Evolutionary conservation across 2,329 filamentous ascomycete species (phyloP).

Genomic region (Cladorrhinum sp.): DNA sequence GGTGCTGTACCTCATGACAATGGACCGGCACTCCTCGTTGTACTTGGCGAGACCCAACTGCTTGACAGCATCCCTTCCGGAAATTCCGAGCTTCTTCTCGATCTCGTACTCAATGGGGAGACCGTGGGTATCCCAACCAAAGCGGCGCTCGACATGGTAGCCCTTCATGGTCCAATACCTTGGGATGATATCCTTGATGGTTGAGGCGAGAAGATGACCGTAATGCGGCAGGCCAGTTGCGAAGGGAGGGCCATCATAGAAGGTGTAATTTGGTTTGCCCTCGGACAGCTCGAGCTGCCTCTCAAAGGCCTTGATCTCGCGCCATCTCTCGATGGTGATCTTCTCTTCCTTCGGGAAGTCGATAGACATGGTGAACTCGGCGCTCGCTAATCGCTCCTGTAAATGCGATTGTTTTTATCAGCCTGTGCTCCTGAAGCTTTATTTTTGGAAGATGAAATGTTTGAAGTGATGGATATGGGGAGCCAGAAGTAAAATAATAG

Average conservation of each 20-base stretch:
- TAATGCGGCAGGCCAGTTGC: constrained; percentile 58
- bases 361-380: constrained; percentile 65
- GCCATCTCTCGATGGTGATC: constrained; percentile 79
- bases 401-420: background rate
- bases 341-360: constrained; percentile 93
- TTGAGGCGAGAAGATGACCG: constrained; percentile 79
- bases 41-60: constrained; percentile 84
- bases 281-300: constrained; percentile 79
- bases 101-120: constrained; percentile 96
- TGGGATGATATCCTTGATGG: constrained; percentile 96
- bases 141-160: constrained; percentile 84
- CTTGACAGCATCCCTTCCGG: constrained; percentile 77
- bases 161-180: constrained; percentile 98
- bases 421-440: background rate
- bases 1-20: constrained; percentile 84
- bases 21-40: constrained; percentile 86
- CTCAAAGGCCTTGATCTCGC: constrained; percentile 87
- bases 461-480: background rate
- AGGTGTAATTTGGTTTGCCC: constrained; percentile 81
- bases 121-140: constrained; percentile 94
- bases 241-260: constrained; percentile 86
- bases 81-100: constrained; percentile 90
- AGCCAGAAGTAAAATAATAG: background rate
- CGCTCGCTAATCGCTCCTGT: constrained; percentile 6
- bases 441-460: background rate